phyloP scores from a whole-genome alignment of 345 rosid species.

The Salix arbutifolia region DNA sequence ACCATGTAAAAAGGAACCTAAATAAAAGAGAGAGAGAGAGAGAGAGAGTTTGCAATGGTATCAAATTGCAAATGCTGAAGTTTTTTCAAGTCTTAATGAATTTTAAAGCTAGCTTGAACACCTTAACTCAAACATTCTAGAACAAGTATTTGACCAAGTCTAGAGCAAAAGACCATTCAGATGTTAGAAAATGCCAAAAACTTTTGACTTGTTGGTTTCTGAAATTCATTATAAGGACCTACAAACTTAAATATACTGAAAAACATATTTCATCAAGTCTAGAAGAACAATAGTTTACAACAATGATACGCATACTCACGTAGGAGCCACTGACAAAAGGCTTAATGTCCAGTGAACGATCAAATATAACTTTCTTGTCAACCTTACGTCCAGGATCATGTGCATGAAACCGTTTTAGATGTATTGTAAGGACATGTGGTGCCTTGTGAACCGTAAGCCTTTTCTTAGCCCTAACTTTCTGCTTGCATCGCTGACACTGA shows the following conservation, averaged over 20 bases:
- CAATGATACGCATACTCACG: constrained; percentile 49
- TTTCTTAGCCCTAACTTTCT: constrained; percentile 80
- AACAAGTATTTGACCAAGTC: not conserved
- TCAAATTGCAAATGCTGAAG: too few species aligned
- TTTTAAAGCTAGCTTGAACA: not conserved
- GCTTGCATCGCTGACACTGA: constrained; percentile 80
- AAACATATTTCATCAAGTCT: not conserved
- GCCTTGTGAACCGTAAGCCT: constrained; percentile 83
- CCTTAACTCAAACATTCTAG: not conserved
- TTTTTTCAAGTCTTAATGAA: too few species aligned
- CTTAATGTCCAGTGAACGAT: constrained; percentile 64
- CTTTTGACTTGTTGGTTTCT: not conserved
- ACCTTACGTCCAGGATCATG: constrained; percentile 70
- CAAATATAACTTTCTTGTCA: constrained; percentile 65
- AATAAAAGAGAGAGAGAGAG: not conserved
- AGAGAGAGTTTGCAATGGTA: not conserved
- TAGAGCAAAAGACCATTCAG: not conserved
- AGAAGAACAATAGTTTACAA: not conserved
- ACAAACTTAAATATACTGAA: not conserved
- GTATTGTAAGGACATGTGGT: constrained; percentile 77
- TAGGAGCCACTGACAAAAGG: constrained; percentile 70
- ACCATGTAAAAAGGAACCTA: not conserved
- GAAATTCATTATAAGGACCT: not conserved
- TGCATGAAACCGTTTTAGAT: constrained; percentile 84
- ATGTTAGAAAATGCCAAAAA: not conserved